A percentile compares a stretch with the other conserved stretches of the same genome.
phyloP scores from a whole-genome alignment of 495 filamentous ascomycete genomes.

The Penicillium taxi region DNA sequence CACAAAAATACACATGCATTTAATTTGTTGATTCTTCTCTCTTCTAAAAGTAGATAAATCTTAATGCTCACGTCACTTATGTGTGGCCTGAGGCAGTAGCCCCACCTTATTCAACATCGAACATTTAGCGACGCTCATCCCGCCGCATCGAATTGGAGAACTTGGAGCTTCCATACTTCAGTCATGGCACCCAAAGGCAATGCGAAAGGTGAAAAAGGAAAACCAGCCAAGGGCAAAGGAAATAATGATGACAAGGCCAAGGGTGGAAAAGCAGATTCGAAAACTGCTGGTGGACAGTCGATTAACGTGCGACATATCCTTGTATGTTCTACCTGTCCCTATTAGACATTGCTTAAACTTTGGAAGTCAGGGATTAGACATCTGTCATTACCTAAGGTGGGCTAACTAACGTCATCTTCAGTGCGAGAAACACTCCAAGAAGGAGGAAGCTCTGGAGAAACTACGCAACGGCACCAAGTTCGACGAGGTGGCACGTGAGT shows the following conservation, averaged over 20 bases:
- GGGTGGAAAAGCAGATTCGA: conserved; percentile 43
- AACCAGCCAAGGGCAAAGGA: conserved; percentile 36
- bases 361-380: no score
- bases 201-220: conserved; percentile 33
- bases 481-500: conserved; percentile 79
- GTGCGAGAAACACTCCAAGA: conserved; percentile 85
- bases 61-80: no score
- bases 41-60: no score
- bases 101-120: no score
- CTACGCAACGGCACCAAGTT: conserved; percentile 72
- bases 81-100: no score
- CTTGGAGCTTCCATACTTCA: neutral
- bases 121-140: no score
- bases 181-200: conserved; percentile 52
- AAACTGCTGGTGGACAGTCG: conserved; percentile 64
- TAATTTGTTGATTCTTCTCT: no score
- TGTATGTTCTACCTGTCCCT: conserved; percentile 42
- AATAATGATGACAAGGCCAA: conserved; percentile 25
- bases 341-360: no score
- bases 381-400: no score
- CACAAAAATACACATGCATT: no score
- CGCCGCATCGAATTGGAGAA: no score
- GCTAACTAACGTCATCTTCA: no score
- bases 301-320: conserved; percentile 89
- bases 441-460: conserved; percentile 79